Evolutionary conservation across 108 stramenopile genomes (phyloP).

Genomic region (Cyclotella kingstonii): DNA sequence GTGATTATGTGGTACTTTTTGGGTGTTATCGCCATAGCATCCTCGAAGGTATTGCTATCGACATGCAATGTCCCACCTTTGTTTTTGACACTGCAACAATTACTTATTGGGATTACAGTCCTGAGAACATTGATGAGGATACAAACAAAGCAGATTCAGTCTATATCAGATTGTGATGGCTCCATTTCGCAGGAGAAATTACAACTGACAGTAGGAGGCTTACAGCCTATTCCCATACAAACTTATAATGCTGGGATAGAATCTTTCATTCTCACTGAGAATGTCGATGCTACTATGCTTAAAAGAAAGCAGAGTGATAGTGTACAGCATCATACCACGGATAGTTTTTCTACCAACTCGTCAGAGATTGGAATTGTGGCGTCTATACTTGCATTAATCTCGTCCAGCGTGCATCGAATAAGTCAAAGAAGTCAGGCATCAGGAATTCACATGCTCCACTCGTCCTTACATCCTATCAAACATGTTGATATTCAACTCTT

Average conservation of each 20-base stretch:
- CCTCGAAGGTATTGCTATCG: slow-evolving; percentile 65
- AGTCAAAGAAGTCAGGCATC: neutral
- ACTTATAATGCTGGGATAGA: neutral
- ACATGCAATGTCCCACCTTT: slow-evolving; percentile 45
- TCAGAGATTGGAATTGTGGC: slow-evolving; percentile 3
- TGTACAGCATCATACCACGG: neutral
- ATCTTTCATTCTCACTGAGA: neutral
- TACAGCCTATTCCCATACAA: slow-evolving; percentile 36
- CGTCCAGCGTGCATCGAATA: neutral
- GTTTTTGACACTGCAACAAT: slow-evolving; percentile 57
- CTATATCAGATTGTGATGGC: too few species aligned
- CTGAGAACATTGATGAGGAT: slow-evolving; percentile 33
- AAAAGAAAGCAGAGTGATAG: slow-evolving; percentile 19
- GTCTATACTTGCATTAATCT: slow-evolving; percentile 11
- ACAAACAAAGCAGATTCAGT: neutral
- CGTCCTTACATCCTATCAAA: neutral
- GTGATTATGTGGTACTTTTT: slow-evolving; percentile 74
- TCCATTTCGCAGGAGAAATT: too few species aligned
- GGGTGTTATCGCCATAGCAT: slow-evolving; percentile 74
- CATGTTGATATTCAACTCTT: slow-evolving; percentile 36
- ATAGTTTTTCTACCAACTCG: neutral
- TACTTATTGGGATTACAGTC: slow-evolving; percentile 41
- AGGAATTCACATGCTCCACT: neutral
- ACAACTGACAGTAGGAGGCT: slow-evolving; percentile 8
- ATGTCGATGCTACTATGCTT: slow-evolving; percentile 10